Evolutionary conservation across 257 asterid species (phyloP), one percentile per base, ranked within the genome.

Genomic region (Solanum appendiculatum): DNA sequence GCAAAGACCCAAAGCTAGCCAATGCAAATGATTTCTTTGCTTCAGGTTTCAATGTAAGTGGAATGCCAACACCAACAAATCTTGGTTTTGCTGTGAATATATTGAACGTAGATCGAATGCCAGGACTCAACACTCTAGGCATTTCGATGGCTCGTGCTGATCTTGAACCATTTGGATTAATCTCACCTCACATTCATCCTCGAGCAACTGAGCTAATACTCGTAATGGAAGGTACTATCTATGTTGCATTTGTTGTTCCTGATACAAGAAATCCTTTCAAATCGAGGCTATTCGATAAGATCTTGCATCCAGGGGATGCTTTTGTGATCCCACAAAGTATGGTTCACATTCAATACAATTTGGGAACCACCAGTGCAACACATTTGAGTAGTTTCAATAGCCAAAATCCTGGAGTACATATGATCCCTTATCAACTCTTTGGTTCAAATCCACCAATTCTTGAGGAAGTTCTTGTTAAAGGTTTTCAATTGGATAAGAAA

Each of bases 401-500:
- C 81, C 87, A 66, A 66, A 84, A 84, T 39, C 87, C 87, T 39
- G 87, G 87, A 16, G 75, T 84, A 5, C 42, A 60, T 5, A 25
- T 60, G 80, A 66, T 84, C 14, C 2, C 87, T 37, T 63, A 25
- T 84, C 60, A 40, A 63, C n/a, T 34, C 1, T 84, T 84, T 66
- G 87, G 87, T 1, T 84, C 87, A 39, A 69, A 27, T 31, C 87
- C 87, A 46, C 81, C 80, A 84, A 84, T 84, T 84, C 60, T 69
- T 37, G 81, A 84, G 0, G 87, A 84, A 40, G 87, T 66, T 66
- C 87, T 84, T 69, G 58, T 69, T 27, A 84, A 84, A 84, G 86
- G 63, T 15, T 84, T 84, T 46, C 86, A 48, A 40, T 46, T 84
- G 31, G 80, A 84, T 69, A 84, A 84, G 77, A 60, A 84, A 63